Conservation (phyloP, 352 stramenopile genomes). For the Aphanomyces stellatus region DNA sequence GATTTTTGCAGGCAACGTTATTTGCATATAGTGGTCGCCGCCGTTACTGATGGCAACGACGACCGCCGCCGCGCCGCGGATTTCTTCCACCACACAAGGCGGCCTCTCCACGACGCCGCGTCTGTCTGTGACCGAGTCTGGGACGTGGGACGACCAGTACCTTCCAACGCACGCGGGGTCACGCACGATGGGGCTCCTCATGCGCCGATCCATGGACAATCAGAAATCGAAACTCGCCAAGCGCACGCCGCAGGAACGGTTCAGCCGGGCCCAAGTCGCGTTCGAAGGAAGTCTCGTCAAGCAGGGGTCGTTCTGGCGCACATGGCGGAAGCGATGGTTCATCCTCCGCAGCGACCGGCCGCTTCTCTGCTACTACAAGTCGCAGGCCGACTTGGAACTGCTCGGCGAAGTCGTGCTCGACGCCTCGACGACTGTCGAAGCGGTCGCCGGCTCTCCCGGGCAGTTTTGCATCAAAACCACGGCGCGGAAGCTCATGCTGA, state of each 20-base stretch:
- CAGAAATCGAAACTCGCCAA: conserved; percentile 33
- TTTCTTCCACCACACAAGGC: too few species aligned
- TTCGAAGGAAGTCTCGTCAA: conserved; percentile 74
- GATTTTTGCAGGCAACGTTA: too few species aligned
- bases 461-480: conserved; percentile 64
- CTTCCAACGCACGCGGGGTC: conserved; percentile 74
- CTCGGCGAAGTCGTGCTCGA: conserved; percentile 72
- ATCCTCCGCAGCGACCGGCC: conserved; percentile 66
- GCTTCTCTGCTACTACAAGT: conserved; percentile 76
- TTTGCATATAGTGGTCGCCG: too few species aligned
- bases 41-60: background rate
- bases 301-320: conserved; percentile 84
- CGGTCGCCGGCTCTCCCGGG: conserved; percentile 43
- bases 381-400: conserved; percentile 62
- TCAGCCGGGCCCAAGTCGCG: conserved; percentile 78
- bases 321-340: conserved; percentile 73
- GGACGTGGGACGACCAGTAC: conserved; percentile 80
- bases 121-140: conserved; percentile 72
- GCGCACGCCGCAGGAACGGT: conserved; percentile 72
- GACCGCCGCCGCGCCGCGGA: background rate
- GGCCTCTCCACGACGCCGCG: conserved; percentile 28
- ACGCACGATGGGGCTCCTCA: conserved; percentile 68
- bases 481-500: conserved; percentile 56
- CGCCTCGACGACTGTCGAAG: conserved; percentile 40
- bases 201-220: conserved; percentile 65